phyloP scores from a whole-genome alignment of 305 asterid genomes.

The Plantago coronopus region DNA sequence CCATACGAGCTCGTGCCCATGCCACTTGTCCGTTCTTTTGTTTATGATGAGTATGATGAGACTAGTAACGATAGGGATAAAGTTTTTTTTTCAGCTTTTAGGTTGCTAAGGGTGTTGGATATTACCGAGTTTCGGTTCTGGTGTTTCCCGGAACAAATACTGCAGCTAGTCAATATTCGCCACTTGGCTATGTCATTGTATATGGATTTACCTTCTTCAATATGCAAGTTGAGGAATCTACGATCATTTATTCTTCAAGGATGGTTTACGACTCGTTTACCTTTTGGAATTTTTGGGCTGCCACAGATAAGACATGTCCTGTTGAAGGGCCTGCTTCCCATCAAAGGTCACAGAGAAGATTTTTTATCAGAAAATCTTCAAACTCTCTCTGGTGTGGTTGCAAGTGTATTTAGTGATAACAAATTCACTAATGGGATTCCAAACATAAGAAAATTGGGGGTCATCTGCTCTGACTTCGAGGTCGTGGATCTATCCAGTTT shows the following conservation, averaged over 20 bases:
- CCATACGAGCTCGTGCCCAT: background rate
- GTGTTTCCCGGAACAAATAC: background rate
- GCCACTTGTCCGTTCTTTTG: background rate
- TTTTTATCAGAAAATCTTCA: constrained; percentile 11
- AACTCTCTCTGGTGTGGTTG: background rate
- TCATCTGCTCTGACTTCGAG: background rate
- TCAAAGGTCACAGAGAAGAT: too few species aligned
- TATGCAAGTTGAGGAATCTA: background rate
- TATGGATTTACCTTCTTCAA: background rate
- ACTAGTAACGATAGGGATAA: too few species aligned
- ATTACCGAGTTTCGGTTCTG: background rate
- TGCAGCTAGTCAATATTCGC: background rate
- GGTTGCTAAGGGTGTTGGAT: constrained; percentile 20
- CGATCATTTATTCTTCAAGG: background rate
- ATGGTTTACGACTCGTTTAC: too few species aligned
- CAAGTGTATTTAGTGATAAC: too few species aligned
- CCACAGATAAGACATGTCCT: constrained; percentile 19
- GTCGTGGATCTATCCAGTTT: constrained; percentile 18
- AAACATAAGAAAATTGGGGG: constrained; percentile 17
- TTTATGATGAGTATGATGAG: background rate
- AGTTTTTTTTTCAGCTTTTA: background rate
- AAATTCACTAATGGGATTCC: constrained; percentile 6
- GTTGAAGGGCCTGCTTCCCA: background rate
- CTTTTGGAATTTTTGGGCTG: too few species aligned
- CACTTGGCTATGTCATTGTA: background rate